These are phyloP conservation scores for Phanerochaete sordida DNA, from an alignment of 768 basidiomycete genomes.

Conservation along the genomic window DNA sequence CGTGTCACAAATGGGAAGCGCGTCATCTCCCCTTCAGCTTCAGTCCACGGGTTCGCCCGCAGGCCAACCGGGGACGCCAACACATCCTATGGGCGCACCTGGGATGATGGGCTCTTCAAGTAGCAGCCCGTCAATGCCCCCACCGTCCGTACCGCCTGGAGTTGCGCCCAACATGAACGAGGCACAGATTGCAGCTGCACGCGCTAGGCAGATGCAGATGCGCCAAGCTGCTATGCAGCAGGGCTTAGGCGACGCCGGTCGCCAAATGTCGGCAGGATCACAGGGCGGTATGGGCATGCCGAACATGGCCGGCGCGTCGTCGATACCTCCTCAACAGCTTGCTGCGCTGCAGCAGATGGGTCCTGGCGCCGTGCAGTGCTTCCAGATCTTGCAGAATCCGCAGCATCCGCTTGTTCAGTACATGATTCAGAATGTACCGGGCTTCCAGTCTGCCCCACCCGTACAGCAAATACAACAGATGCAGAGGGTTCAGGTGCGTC, in stretches of 20 bases:
- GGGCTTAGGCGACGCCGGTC: constrained; percentile 12
- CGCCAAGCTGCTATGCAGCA: constrained; percentile 26
- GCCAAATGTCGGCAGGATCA: constrained; percentile 16
- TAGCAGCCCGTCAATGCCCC: constrained; percentile 24
- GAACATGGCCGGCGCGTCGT: constrained; percentile 14
- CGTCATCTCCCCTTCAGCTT: constrained; percentile 10
- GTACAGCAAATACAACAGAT: constrained; percentile 61
- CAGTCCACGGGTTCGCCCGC: constrained; percentile 4
- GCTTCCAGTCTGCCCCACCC: constrained; percentile 47
- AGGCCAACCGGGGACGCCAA: constrained; percentile 15
- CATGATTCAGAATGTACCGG: constrained; percentile 47
- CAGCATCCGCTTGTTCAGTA: constrained; percentile 57
- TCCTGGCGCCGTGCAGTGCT: constrained; percentile 40
- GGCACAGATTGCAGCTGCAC: constrained; percentile 32
- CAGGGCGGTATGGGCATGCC: constrained; percentile 10
- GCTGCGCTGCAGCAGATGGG: constrained; percentile 21
- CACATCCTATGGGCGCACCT: constrained; percentile 12
- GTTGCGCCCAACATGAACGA: constrained; percentile 23
- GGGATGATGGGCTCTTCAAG: constrained; percentile 9
- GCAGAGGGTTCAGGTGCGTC: constrained; percentile 44
- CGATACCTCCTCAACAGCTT: constrained; percentile 14
- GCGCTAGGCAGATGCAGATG: constrained; percentile 32
- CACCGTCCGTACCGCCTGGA: constrained; percentile 29
- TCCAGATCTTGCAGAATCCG: constrained; percentile 49
- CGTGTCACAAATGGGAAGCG: constrained; percentile 21